These are phyloP conservation scores for Neofusicoccum kwambonambiense DNA, from an alignment of 2,329 filamentous ascomycete species.

Conservation along the genomic window DNA sequence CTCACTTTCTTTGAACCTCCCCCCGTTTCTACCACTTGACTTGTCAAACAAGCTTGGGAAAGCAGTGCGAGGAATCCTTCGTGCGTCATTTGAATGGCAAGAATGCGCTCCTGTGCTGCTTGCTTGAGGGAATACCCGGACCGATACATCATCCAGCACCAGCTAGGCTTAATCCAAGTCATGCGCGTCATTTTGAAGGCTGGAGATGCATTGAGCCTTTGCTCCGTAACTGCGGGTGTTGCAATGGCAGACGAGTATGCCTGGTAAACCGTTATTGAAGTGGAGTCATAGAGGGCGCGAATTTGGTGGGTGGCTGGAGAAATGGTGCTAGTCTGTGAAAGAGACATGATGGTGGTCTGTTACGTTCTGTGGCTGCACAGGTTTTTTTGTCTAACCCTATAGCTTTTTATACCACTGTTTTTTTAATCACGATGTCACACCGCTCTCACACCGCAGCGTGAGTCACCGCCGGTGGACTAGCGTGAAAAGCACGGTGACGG, in stretches of 20 bases:
- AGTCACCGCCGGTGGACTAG: too few species aligned
- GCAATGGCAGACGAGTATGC: slow-evolving; percentile 58
- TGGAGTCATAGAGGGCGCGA: slow-evolving; percentile 50
- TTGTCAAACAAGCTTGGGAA: slow-evolving; percentile 1
- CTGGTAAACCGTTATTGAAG: slow-evolving; percentile 62
- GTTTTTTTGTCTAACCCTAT: too few species aligned
- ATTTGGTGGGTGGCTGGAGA: slow-evolving; percentile 45
- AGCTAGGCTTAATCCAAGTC: slow-evolving; percentile 66
- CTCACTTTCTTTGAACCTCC: slow-evolving; percentile 41
- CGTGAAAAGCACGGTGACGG: too few species aligned
- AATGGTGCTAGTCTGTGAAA: neutral
- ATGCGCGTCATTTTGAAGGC: slow-evolving; percentile 56
- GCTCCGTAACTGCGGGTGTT: slow-evolving; percentile 49
- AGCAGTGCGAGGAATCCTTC: slow-evolving; percentile 52
- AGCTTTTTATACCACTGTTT: too few species aligned
- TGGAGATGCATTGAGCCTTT: slow-evolving; percentile 54
- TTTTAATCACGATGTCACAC: too few species aligned
- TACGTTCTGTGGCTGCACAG: too few species aligned
- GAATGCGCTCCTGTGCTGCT: slow-evolving; percentile 52
- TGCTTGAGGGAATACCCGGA: slow-evolving; percentile 61
- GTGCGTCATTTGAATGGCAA: slow-evolving; percentile 57
- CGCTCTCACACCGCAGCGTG: too few species aligned
- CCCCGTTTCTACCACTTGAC: neutral
- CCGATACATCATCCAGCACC: slow-evolving; percentile 65
- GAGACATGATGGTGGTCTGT: too few species aligned